Evolutionary conservation across 331 rosid species (phyloP), one percentile per base, ranked within the genome.

Genomic region (Erythrophleum ivorense): DNA sequence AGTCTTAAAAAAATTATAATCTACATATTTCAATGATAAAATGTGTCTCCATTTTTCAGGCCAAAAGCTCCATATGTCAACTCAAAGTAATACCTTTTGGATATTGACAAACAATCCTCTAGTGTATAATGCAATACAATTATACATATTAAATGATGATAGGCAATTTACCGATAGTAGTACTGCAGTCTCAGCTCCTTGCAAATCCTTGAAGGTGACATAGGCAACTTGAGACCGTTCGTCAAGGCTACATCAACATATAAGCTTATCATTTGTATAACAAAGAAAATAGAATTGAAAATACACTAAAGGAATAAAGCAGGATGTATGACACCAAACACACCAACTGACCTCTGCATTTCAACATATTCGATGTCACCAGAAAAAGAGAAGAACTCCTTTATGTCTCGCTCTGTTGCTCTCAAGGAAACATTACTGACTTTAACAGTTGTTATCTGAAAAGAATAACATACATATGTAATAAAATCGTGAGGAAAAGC

Each of bases 181-280:
- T 48, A 88, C 88, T 1, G 98, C 98, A 88, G 98, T 95, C 89
- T 95, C 98, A 54, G 98, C 93, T 80, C 98, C 98, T 81, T 93
- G 97, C 16, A 80, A 50, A 78, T 95, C 92, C 91, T 90, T 90
- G 92, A 95, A 95, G 83, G 98, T 95, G 54, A 95, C 94, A 77
- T 89, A 91, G 76, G 98, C 97, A 78, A 69, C 88, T 90, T 95
- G 98, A 69, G 97, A 93, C 83, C 92, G 88, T 84, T 95, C 98
- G 85, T 82, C 92, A 72, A 91, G 90, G 78, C 98, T 95, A 80
- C 87, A 90, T 40, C 82, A 50, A 62, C 60, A 87, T 3, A 79
- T 52, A 70, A 40, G 76, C 40, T 41, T 41, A 77, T 5, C 18
- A 63, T 41, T 76, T 52, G 40, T 38, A 34, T 33, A 46, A 15